Evolutionary conservation across 75 land plant genomes (phyloP).

Genomic region (Chamaecyparis obtusa): DNA sequence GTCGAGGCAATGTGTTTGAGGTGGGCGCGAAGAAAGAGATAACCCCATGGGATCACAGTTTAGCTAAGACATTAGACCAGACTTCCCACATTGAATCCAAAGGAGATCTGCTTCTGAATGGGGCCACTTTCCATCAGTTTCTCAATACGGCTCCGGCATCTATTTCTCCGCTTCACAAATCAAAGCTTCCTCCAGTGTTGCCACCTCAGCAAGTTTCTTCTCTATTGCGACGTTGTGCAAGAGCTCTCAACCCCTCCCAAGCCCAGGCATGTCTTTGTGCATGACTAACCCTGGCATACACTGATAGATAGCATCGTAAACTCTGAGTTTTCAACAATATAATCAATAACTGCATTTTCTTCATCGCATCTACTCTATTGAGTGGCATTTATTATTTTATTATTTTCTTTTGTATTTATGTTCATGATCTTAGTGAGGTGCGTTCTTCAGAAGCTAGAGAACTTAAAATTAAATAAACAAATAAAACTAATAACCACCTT

Average conservation of each 20-base stretch:
- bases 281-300: too few relatives aligned
- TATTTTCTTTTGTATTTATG: not conserved
- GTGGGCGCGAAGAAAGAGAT: constrained; percentile 28
- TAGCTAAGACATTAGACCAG: constrained; percentile 7
- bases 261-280: not conserved
- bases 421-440: not conserved
- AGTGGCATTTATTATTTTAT: not conserved
- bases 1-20: constrained; percentile 41
- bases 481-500: too few relatives aligned
- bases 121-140: constrained; percentile 44
- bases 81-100: constrained; percentile 24
- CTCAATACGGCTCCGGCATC: not conserved
- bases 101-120: constrained; percentile 33
- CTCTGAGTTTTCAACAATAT: not conserved
- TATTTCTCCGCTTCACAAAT: too few relatives aligned
- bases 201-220: not conserved
- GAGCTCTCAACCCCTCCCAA: not conserved
- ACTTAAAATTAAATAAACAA: too few relatives aligned
- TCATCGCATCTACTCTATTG: not conserved
- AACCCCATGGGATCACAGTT: constrained; percentile 35
- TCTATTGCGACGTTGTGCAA: not conserved
- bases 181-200: not conserved
- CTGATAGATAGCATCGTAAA: too few relatives aligned
- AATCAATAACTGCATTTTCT: not conserved
- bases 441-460: too few relatives aligned